Conservation (phyloP, 2,329 filamentous ascomycete species). For the Knufia fluminis region DNA sequence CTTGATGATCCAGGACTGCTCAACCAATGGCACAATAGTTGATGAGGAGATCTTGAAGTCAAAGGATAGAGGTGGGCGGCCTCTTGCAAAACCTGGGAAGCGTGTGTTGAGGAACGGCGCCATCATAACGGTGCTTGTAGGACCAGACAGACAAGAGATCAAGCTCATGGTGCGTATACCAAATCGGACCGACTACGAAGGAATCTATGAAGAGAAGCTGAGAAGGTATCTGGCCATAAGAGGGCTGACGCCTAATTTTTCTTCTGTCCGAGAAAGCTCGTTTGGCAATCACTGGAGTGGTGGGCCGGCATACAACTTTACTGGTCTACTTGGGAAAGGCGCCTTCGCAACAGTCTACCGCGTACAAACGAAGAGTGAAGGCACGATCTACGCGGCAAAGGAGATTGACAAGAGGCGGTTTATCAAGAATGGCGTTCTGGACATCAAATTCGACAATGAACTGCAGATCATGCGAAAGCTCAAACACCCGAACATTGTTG, state of each 20-base stretch:
- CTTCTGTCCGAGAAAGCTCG: conserved; percentile 30
- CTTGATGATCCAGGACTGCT: conserved; percentile 86
- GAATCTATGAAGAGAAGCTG: conserved; percentile 60
- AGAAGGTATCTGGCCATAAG: conserved; percentile 50
- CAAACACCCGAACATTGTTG: conserved; percentile 79
- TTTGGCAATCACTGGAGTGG: conserved; percentile 72
- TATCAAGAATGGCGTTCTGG: conserved; percentile 82
- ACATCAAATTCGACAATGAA: conserved; percentile 91
- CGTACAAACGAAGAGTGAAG: conserved; percentile 75
- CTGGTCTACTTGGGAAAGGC: conserved; percentile 75
- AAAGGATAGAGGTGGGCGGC: conserved; percentile 24
- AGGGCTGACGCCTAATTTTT: conserved; percentile 23
- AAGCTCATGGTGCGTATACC: conserved; percentile 82
- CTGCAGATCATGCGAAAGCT: conserved; percentile 90
- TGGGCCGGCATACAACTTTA: conserved; percentile 72
- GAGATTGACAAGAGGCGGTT: conserved; percentile 89
- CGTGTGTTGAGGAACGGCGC: conserved; percentile 64
- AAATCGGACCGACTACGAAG: conserved; percentile 58
- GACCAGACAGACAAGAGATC: conserved; percentile 51
- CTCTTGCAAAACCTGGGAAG: conserved; percentile 29
- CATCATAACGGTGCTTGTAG: conserved; percentile 56
- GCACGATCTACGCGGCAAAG: conserved; percentile 78
- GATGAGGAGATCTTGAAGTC: conserved; percentile 57
- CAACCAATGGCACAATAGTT: conserved; percentile 90
- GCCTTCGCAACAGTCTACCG: conserved; percentile 93